Evolutionary conservation across 2,329 filamentous ascomycete species (phyloP).

Genomic region (Colletotrichum sp.): DNA sequence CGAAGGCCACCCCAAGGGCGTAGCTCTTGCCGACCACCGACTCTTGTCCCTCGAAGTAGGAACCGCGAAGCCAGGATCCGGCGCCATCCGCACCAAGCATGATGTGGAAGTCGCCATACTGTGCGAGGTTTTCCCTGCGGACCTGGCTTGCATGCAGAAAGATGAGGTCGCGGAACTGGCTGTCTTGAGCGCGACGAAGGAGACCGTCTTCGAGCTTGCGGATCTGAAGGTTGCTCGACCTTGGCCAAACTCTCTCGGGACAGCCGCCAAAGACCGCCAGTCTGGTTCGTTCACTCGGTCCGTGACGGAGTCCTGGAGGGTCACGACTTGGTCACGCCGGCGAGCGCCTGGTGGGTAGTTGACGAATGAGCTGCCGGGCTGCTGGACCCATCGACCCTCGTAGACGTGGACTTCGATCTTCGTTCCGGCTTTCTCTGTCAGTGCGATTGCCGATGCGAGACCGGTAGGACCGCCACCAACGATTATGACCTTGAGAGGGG

Average conservation of each 20-base stretch:
- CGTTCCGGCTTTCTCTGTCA: conserved; percentile 36
- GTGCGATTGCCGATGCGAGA: background rate
- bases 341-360: conserved; percentile 30
- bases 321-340: background rate
- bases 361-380: conserved; percentile 23
- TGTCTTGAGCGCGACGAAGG: conserved; percentile 35
- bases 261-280: conserved; percentile 25
- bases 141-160: conserved; percentile 35
- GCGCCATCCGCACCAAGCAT: conserved; percentile 39
- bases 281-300: background rate
- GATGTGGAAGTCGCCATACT: conserved; percentile 39
- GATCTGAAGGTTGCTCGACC: conserved; percentile 40
- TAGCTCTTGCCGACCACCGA: conserved; percentile 37
- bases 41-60: conserved; percentile 37
- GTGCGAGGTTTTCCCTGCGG: conserved; percentile 30
- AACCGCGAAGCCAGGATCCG: conserved; percentile 37
- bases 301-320: background rate
- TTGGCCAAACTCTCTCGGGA: conserved; percentile 39
- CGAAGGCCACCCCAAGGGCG: conserved; percentile 24
- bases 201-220: conserved; percentile 41
- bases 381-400: conserved; percentile 35
- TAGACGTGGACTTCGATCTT: conserved; percentile 38
- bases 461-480: background rate
- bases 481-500: background rate
- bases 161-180: conserved; percentile 33